Conservation (phyloP, 495 filamentous ascomycete genomes). For the Lophium mytilinum region DNA sequence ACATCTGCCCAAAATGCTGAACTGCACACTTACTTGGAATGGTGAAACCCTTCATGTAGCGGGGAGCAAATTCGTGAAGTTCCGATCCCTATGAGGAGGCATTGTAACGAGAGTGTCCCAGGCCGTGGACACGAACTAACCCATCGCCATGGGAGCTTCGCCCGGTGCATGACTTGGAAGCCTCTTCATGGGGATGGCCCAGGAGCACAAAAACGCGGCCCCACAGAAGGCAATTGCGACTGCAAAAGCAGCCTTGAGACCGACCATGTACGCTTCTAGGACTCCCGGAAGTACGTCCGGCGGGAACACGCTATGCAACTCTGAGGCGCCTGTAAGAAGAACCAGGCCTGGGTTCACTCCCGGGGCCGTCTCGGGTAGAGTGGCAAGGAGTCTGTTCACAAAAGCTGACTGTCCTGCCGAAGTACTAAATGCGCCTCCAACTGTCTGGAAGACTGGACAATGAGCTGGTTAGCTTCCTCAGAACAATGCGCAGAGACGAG, state of each 20-base stretch:
- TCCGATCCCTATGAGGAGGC: no score
- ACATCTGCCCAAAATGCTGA: no score
- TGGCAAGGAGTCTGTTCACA: constrained; percentile 21
- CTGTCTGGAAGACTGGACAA: constrained; percentile 22
- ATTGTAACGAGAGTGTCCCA: no score
- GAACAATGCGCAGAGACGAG: not conserved
- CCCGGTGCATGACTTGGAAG: no score
- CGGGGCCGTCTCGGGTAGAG: constrained; percentile 30
- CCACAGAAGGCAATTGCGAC: constrained; percentile 35
- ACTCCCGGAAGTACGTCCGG: constrained; percentile 41
- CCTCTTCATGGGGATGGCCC: not conserved
- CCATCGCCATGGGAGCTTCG: no score
- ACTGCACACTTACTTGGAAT: no score
- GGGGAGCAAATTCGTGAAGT: no score
- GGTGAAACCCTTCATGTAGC: no score
- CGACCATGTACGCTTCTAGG: constrained; percentile 50
- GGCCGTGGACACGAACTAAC: no score
- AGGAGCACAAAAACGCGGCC: constrained; percentile 4
- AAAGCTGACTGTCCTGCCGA: constrained; percentile 24
- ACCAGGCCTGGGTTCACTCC: constrained; percentile 36
- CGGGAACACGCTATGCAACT: constrained; percentile 41
- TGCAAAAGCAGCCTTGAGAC: constrained; percentile 42
- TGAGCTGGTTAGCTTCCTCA: not conserved
- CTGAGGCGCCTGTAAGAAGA: constrained; percentile 44
- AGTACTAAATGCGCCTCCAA: constrained; percentile 22